Conservation (phyloP, 2,329 filamentous ascomycete genomes). For the Podosphaera leucotricha region DNA sequence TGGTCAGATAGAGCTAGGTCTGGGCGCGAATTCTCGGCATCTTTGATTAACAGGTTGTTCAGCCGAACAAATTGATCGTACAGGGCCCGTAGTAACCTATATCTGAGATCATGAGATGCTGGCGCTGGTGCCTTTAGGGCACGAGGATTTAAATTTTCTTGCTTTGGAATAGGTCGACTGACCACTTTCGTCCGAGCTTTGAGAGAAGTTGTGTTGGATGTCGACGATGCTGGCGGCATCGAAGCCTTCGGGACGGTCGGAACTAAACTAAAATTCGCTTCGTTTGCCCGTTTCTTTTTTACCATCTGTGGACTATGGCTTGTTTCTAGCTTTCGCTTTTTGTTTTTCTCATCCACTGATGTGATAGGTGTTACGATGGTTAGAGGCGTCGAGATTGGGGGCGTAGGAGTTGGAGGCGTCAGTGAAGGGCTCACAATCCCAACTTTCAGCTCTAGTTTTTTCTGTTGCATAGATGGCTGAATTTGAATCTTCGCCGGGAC, state of each 20-base stretch:
- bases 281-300: slow-evolving; percentile 6
- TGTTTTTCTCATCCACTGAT: background rate
- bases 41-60: slow-evolving; percentile 36
- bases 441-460: background rate
- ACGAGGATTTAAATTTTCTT: slow-evolving; percentile 42
- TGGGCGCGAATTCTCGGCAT: slow-evolving; percentile 24
- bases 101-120: slow-evolving; percentile 30
- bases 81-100: slow-evolving; percentile 35
- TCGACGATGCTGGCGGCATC: background rate
- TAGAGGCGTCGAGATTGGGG: background rate
- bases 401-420: background rate
- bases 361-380: background rate
- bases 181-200: background rate
- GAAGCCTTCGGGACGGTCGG: background rate
- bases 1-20: slow-evolving; percentile 37
- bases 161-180: slow-evolving; percentile 9
- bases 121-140: slow-evolving; percentile 33
- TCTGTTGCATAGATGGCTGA: background rate
- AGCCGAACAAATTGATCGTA: slow-evolving; percentile 42
- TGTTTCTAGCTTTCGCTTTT: background rate
- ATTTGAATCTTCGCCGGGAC: background rate
- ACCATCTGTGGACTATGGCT: background rate
- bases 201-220: background rate
- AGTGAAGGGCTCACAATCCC: background rate
- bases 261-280: background rate